Evolutionary conservation across 352 stramenopile species (phyloP).

Genomic region (Pythium vanterpoolii): DNA sequence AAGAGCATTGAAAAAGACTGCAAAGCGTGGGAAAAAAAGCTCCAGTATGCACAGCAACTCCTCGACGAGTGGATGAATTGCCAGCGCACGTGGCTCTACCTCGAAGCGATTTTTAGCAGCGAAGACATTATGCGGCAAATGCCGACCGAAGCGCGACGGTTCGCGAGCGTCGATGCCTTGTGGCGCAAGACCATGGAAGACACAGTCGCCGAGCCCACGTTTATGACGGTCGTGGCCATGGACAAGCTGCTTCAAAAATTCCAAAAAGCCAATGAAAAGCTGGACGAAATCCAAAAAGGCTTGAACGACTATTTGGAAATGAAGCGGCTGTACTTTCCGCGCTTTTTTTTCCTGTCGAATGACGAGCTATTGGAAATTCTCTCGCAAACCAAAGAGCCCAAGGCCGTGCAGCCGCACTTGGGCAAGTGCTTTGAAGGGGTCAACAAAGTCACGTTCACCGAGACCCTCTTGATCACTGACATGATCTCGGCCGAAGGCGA

Average conservation of each 20-base stretch:
- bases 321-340: slow-evolving; percentile 86
- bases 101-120: slow-evolving; percentile 95
- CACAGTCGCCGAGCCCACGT: slow-evolving; percentile 82
- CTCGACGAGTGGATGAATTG: slow-evolving; percentile 94
- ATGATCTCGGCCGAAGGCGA: slow-evolving; percentile 94
- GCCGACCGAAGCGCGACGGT: slow-evolving; percentile 88
- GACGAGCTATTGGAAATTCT: slow-evolving; percentile 95
- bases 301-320: slow-evolving; percentile 85
- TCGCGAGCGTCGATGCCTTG: slow-evolving; percentile 85
- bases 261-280: slow-evolving; percentile 91
- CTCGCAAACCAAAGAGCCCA: slow-evolving; percentile 92
- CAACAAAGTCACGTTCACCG: slow-evolving; percentile 90
- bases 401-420: slow-evolving; percentile 89
- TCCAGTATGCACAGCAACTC: slow-evolving; percentile 89
- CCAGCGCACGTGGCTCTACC: slow-evolving; percentile 94
- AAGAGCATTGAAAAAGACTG: slow-evolving; percentile 92
- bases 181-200: slow-evolving; percentile 94
- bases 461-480: slow-evolving; percentile 89
- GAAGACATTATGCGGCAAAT: slow-evolving; percentile 96
- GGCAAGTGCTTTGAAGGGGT: slow-evolving; percentile 91
- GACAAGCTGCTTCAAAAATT: slow-evolving; percentile 92
- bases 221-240: slow-evolving; percentile 86
- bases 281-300: slow-evolving; percentile 94
- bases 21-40: slow-evolving; percentile 87
- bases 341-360: slow-evolving; percentile 96